Base-by-base conservation (phyloP, 2,329 filamentous ascomycete genomes). In the Simplicillium sp. region DNA sequence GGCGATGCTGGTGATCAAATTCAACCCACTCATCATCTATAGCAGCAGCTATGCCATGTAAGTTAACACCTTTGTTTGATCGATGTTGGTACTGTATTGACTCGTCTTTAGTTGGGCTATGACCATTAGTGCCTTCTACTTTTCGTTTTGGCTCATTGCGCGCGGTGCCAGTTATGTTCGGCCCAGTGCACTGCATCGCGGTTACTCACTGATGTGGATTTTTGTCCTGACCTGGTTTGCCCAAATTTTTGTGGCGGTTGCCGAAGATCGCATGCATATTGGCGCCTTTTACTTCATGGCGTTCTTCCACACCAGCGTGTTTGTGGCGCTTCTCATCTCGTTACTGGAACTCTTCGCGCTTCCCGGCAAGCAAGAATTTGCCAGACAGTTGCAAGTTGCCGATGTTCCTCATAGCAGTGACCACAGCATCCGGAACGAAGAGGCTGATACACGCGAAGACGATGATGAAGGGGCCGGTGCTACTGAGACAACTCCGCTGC, bases 21-120 rank as follows among this genome's bases (percentile, higher is more conserved):
- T 90, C 55, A 97, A 97, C 55, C 88, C 90, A 1, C 75, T 87
- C 52, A 87, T 97, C 51, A 69, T 92, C n/a, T 92, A 96, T 64
- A 89, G 87, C 62, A 94, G 84, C 52, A 74, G 81, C 37, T 97
- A 92, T 57, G 73, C 85, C 5, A 83, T 96, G 54, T 74, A 55
- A 59, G 70, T 64, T 8, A 1, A 15, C 11, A 2, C 20, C 9
- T 25, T 25, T 16, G 7, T 36, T 4, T 17, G 13, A 12, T 17
- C n/a, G 18, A 12, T 4, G 14, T 14, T 15, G 34, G n/a, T 11
- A 11, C 3, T 18, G 7, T 33, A 7, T 35, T 50, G 56, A 38
- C 54, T 48, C 16, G 8, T 2, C 3, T 4, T 5, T 31, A 73
- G 70, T 1, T 94, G 88, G 87, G 77, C 79, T 20, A 94, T 94